Evolutionary conservation across 1,284 basidiomycete species (phyloP).

Genomic region (Ceratobasidium theobromae): DNA sequence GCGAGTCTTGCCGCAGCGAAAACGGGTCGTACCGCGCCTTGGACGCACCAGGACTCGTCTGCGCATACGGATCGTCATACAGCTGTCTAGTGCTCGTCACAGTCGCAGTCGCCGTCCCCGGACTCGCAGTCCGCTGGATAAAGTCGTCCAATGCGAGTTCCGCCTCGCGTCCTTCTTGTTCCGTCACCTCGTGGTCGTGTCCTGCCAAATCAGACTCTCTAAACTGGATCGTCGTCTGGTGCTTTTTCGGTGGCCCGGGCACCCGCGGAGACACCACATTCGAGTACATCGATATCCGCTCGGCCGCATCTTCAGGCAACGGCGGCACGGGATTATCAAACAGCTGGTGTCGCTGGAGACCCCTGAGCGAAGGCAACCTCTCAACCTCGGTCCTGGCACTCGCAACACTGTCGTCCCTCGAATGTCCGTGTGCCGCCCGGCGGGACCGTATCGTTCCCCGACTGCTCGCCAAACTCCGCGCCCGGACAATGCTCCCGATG

Average conservation of each 20-base stretch:
- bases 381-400: conserved; percentile 21
- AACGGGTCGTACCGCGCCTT: background rate
- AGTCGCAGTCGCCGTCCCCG: background rate
- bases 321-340: conserved; percentile 69
- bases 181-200: conserved; percentile 4
- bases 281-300: conserved; percentile 42
- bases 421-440: conserved; percentile 34
- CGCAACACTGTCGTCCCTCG: conserved; percentile 31
- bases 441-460: conserved; percentile 32
- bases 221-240: conserved; percentile 69
- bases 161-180: background rate
- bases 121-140: conserved; percentile 2
- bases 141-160: conserved; percentile 18
- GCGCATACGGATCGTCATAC: conserved; percentile 43
- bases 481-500: conserved; percentile 86
- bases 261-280: background rate
- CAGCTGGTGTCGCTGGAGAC: conserved; percentile 62
- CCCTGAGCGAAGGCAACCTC: background rate
- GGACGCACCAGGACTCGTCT: conserved; percentile 40
- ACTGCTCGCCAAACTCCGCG: conserved; percentile 52
- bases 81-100: conserved; percentile 31
- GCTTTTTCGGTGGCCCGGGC: conserved; percentile 38
- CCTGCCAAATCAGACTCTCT: conserved; percentile 62
- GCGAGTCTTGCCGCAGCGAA: conserved; percentile 17
- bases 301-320: conserved; percentile 32